These are phyloP conservation scores for Aspergillus niger DNA, from an alignment of 2,329 filamentous ascomycete genomes.

Conservation along the genomic window DNA sequence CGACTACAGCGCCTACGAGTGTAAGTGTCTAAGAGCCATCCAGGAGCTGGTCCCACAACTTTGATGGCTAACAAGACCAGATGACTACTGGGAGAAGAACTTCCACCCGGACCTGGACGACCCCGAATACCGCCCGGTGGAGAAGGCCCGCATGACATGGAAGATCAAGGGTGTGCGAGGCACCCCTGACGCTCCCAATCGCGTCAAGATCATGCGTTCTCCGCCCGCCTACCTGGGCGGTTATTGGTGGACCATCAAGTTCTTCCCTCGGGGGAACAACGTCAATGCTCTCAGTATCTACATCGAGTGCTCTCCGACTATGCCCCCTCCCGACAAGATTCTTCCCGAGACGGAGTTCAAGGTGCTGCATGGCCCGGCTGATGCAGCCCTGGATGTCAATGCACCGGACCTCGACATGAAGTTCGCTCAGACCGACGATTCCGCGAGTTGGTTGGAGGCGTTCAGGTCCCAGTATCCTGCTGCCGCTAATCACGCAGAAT, in stretches of 20 bases:
- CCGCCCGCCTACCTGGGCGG: conserved; percentile 58
- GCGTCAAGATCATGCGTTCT: conserved; percentile 60
- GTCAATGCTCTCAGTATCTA: conserved; percentile 62
- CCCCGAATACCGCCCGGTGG: conserved; percentile 57
- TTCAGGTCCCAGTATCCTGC: conserved; percentile 33
- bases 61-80: conserved; percentile 28
- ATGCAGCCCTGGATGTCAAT: conserved; percentile 35
- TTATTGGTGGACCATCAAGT: conserved; percentile 67
- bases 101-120: conserved; percentile 60
- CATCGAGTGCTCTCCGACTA: conserved; percentile 60
- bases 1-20: conserved; percentile 58
- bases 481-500: conserved; percentile 13
- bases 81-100: conserved; percentile 60
- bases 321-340: conserved; percentile 41
- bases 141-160: conserved; percentile 62
- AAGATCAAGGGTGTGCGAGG: conserved; percentile 60
- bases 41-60: neutral
- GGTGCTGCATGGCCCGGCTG: conserved; percentile 41
- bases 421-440: conserved; percentile 30
- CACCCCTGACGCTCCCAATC: conserved; percentile 62
- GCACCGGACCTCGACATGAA: conserved; percentile 36
- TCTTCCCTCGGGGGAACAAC: conserved; percentile 64
- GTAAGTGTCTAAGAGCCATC: conserved; percentile 26
- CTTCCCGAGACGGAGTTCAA: conserved; percentile 44
- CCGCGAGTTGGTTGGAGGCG: conserved; percentile 33